A percentile compares a stretch with the other conserved stretches of the same genome.
These are phyloP conservation scores for Gentiana straminea DNA, from an alignment of 257 asterid species.

Conservation along the genomic window DNA sequence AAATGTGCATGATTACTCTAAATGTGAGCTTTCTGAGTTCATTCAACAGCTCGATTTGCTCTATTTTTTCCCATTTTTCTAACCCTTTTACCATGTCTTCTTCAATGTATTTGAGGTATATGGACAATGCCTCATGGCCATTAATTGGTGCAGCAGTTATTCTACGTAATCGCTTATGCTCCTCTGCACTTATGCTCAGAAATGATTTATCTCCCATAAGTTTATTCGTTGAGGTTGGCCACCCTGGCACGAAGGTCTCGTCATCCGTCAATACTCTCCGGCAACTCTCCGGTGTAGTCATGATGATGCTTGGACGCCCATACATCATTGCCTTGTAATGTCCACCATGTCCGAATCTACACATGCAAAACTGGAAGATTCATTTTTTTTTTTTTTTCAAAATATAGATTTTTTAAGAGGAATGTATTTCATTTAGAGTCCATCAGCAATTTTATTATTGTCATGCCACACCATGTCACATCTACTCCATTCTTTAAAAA, in stretches of 20 bases:
- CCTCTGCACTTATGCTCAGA: constrained; percentile 46
- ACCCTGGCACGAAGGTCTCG: constrained; percentile 78
- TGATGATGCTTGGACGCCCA: constrained; percentile 75
- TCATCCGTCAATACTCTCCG: constrained; percentile 62
- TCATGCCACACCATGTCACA: no score
- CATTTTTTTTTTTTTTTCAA: no score
- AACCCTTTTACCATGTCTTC: constrained; percentile 39
- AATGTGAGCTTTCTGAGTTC: constrained; percentile 72
- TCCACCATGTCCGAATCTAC: constrained; percentile 64
- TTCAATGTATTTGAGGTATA: constrained; percentile 61
- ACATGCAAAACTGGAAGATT: background rate
- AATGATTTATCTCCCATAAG: constrained; percentile 85
- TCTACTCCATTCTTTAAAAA: no score
- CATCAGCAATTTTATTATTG: no score
- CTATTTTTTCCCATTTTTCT: constrained; percentile 70
- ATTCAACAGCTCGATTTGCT: constrained; percentile 57
- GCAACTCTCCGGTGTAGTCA: constrained; percentile 70
- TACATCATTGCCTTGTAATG: constrained; percentile 73
- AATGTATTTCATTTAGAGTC: no score
- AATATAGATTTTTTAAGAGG: no score
- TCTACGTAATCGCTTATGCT: constrained; percentile 65
- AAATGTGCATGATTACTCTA: constrained; percentile 62
- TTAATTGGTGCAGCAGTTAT: constrained; percentile 80
- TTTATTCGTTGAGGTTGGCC: constrained; percentile 62
- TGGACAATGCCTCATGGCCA: constrained; percentile 60